Evolutionary conservation across 2,329 filamentous ascomycete species (phyloP).

Genomic region (Alternaria atra): DNA sequence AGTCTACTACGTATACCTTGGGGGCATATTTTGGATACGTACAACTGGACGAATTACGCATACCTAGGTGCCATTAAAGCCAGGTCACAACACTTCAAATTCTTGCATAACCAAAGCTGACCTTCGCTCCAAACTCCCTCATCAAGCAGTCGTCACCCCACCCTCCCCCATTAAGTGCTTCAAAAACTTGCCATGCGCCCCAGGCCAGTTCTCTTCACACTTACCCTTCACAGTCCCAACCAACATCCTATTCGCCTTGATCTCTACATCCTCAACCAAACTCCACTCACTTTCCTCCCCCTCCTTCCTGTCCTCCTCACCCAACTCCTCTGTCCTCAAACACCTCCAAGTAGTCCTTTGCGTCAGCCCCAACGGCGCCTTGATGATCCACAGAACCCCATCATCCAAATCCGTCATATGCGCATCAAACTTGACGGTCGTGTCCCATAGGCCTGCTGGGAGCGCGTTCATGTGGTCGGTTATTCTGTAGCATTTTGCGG

Average conservation of each 20-base stretch:
- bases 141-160: neutral
- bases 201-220: conserved; percentile 49
- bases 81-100: neutral
- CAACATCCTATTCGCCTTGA: conserved; percentile 44
- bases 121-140: neutral
- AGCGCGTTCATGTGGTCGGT: conserved; percentile 51
- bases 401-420: conserved; percentile 47
- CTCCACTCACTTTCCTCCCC: conserved; percentile 38
- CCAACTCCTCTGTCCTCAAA: conserved; percentile 29
- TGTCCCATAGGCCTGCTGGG: conserved; percentile 48
- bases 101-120: neutral
- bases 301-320: conserved; percentile 15
- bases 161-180: conserved; percentile 27
- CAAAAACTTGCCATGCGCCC: conserved; percentile 44
- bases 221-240: conserved; percentile 49
- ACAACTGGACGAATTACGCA: neutral
- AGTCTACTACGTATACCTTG: no score
- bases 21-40: no score
- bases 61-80: neutral
- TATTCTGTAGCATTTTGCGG: conserved; percentile 49
- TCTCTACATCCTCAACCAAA: conserved; percentile 50
- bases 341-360: conserved; percentile 47
- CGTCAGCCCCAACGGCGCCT: conserved; percentile 46
- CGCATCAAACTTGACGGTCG: conserved; percentile 46
- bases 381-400: conserved; percentile 47